A percentile compares a stretch with the other conserved stretches of the same genome.
Evolutionary conservation across 257 asterid species (phyloP).

Genomic region (Anisodus acutangulus): DNA sequence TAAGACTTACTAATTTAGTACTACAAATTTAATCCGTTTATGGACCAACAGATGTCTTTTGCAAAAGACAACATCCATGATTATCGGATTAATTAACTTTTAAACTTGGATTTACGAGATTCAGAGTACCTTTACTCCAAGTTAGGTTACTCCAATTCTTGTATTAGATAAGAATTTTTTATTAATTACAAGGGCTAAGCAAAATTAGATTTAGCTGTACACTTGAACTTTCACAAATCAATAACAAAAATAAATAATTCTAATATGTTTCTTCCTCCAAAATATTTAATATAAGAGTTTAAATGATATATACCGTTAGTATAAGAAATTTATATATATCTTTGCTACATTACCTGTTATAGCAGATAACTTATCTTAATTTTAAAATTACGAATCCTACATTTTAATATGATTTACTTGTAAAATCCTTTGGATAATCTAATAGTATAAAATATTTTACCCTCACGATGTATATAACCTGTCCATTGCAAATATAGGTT

Average conservation of each 20-base stretch:
- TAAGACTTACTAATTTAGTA: neutral
- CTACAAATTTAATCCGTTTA: neutral
- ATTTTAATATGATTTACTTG: neutral
- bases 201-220: neutral
- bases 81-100: constrained; percentile 8
- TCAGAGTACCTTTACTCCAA: constrained; percentile 17
- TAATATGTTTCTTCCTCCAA: neutral
- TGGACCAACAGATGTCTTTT: constrained; percentile 9
- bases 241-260: neutral
- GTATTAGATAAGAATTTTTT: neutral
- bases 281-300: neutral
- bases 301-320: neutral
- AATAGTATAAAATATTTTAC: neutral
- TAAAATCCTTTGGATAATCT: neutral
- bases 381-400: neutral
- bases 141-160: constrained; percentile 14
- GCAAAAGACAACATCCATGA: constrained; percentile 23
- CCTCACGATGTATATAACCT: neutral
- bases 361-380: neutral
- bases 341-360: neutral
- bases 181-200: neutral
- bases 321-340: neutral
- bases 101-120: constrained; percentile 20
- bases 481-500: neutral
- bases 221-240: neutral